Evolutionary conservation across 176 grass and related monocot species (phyloP).

Genomic region (Poa annua): DNA sequence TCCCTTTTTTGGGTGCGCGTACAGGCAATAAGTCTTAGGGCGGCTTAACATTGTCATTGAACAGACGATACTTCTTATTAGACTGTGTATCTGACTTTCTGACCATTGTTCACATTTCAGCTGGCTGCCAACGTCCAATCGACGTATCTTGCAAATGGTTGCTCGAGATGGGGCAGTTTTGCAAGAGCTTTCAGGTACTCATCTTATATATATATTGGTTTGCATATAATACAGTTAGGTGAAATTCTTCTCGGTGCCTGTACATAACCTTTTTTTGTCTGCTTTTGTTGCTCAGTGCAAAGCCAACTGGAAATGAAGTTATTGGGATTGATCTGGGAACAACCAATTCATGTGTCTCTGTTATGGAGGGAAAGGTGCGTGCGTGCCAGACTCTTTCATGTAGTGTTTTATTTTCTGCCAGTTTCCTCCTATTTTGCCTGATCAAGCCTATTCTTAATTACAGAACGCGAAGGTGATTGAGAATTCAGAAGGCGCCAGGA

Average conservation of each 20-base stretch:
- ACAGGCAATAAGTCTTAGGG: not conserved
- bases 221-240: not conserved
- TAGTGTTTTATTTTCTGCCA: not conserved
- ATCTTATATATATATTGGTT: not conserved
- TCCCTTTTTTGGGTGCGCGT: not conserved
- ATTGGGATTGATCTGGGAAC: conserved; percentile 63
- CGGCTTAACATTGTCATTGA: not conserved
- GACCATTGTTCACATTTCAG: conserved; percentile 24
- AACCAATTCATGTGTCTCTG: conserved; percentile 50
- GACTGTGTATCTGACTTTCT: not conserved
- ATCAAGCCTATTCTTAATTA: not conserved
- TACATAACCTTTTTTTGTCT: not conserved
- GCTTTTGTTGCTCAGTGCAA: conserved; percentile 26
- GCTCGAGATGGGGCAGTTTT: conserved; percentile 39
- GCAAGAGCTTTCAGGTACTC: conserved; percentile 44
- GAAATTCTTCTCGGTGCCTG: not conserved
- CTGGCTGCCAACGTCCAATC: conserved; percentile 43
- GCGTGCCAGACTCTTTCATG: not conserved
- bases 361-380: conserved; percentile 62
- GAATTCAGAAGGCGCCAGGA: conserved; percentile 50
- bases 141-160: not conserved
- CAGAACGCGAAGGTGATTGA: conserved; percentile 57
- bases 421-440: not conserved
- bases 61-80: not conserved
- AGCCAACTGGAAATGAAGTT: conserved; percentile 47